A percentile compares a stretch with the other conserved stretches of the same genome.
phyloP scores from a whole-genome alignment of 164 flowering plant species.

The Vitis rotundifolia region DNA sequence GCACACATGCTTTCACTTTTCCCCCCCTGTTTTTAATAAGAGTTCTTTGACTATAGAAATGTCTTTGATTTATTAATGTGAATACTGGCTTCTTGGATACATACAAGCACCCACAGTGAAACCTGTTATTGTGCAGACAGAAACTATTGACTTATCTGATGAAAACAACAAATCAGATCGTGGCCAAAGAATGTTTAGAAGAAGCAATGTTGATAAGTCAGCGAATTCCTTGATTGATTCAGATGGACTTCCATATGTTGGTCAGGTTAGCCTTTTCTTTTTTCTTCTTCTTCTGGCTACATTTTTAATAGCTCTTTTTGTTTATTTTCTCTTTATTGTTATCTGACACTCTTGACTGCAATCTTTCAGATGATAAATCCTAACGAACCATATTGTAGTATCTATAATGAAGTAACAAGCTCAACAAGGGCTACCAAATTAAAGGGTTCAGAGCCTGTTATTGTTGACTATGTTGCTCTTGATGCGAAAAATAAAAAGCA shows the following conservation, averaged over 20 bases:
- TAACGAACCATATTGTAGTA: constrained; percentile 58
- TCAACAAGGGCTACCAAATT: constrained; percentile 19
- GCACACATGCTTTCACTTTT: too few relatives aligned
- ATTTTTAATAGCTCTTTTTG: background rate
- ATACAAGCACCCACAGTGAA: too few relatives aligned
- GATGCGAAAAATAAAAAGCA: constrained; percentile 58
- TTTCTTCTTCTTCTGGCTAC: background rate
- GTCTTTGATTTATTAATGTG: too few relatives aligned
- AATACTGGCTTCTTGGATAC: too few relatives aligned
- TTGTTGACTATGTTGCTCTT: constrained; percentile 80
- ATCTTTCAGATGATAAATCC: constrained; percentile 59
- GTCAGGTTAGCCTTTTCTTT: constrained; percentile 64
- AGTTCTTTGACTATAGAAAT: too few relatives aligned
- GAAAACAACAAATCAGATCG: constrained; percentile 38
- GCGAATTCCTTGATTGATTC: constrained; percentile 50
- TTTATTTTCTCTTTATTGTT: background rate
- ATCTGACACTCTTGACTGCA: background rate
- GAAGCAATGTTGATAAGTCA: constrained; percentile 52
- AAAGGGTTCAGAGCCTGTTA: constrained; percentile 74
- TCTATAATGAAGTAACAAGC: constrained; percentile 41
- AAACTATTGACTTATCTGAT: constrained; percentile 74
- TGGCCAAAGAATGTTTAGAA: constrained; percentile 44
- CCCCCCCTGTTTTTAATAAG: too few relatives aligned
- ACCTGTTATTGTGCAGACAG: constrained; percentile 50
- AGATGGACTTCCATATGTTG: constrained; percentile 93